These are phyloP conservation scores for Glycyrrhiza uralensis DNA, from an alignment of 306 rosid genomes.

Conservation along the genomic window DNA sequence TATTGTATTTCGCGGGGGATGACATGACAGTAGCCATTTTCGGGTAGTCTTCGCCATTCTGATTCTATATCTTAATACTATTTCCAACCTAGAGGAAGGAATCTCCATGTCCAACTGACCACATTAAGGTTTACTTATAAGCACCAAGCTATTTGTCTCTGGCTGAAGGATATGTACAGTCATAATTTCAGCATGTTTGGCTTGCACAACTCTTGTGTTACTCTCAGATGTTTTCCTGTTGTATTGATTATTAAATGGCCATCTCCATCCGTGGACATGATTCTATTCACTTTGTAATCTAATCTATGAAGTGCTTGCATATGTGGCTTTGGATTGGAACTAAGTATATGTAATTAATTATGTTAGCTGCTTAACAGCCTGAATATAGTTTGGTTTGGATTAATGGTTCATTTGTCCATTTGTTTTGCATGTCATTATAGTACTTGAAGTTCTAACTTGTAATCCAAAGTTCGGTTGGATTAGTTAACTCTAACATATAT, in stretches of 20 bases:
- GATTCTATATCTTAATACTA: slow-evolving; percentile 33
- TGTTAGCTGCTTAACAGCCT: slow-evolving; percentile 39
- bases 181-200: slow-evolving; percentile 40
- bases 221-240: slow-evolving; percentile 34
- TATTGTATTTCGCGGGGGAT: slow-evolving; percentile 28
- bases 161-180: slow-evolving; percentile 53
- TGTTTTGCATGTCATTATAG: slow-evolving; percentile 14
- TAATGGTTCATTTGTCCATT: slow-evolving; percentile 7
- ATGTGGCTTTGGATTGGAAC: slow-evolving; percentile 34
- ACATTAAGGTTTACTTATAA: slow-evolving; percentile 31
- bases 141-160: slow-evolving; percentile 40
- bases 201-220: slow-evolving; percentile 22
- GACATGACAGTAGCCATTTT: slow-evolving; percentile 50
- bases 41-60: slow-evolving; percentile 38
- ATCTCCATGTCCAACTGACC: slow-evolving; percentile 40
- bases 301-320: slow-evolving; percentile 33
- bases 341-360: slow-evolving; percentile 38
- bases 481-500: background rate
- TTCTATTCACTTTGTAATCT: slow-evolving; percentile 45
- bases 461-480: slow-evolving; percentile 6
- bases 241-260: slow-evolving; percentile 29
- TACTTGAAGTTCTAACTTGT: background rate
- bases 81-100: slow-evolving; percentile 43
- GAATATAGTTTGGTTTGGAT: slow-evolving; percentile 26
- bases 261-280: slow-evolving; percentile 29